These are phyloP conservation scores for Carex littledalei DNA, from an alignment of 176 grass and related monocot species.

Conservation along the genomic window DNA sequence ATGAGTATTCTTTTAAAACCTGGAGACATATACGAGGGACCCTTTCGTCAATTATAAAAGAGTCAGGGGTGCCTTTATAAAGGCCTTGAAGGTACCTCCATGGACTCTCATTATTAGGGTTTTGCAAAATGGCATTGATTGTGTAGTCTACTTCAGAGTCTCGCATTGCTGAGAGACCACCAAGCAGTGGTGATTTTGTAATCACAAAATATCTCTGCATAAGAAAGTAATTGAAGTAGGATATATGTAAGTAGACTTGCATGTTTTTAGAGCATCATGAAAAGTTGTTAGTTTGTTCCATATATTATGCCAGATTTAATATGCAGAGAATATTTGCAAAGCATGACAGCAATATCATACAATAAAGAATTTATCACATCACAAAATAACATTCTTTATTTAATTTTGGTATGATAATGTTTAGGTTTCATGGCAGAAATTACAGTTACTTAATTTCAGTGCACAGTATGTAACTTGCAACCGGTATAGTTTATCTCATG, in stretches of 20 bases:
- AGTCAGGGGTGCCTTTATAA: conserved; percentile 56
- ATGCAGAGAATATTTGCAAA: neutral
- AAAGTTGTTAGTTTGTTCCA: neutral
- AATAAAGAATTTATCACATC: neutral
- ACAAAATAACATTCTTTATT: neutral
- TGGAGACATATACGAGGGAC: conserved; percentile 57
- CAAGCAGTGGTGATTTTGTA: conserved; percentile 66
- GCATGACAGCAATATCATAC: neutral
- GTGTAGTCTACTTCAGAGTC: conserved; percentile 85
- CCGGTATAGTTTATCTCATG: neutral
- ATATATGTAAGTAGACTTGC: neutral
- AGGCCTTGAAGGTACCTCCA: conserved; percentile 88
- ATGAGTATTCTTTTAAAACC: conserved; percentile 52
- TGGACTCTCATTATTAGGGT: conserved; percentile 83
- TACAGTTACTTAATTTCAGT: neutral
- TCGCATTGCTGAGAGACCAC: conserved; percentile 59
- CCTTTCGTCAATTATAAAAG: conserved; percentile 44
- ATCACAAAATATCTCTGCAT: conserved; percentile 82
- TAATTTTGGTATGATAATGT: neutral
- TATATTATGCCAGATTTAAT: neutral
- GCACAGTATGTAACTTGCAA: neutral
- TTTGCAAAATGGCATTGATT: conserved; percentile 49
- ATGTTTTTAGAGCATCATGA: neutral
- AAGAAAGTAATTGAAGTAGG: neutral
- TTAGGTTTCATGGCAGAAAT: neutral